Base-by-base conservation (phyloP, 2,329 filamentous ascomycete species). In the Paradendryphiella salina region DNA sequence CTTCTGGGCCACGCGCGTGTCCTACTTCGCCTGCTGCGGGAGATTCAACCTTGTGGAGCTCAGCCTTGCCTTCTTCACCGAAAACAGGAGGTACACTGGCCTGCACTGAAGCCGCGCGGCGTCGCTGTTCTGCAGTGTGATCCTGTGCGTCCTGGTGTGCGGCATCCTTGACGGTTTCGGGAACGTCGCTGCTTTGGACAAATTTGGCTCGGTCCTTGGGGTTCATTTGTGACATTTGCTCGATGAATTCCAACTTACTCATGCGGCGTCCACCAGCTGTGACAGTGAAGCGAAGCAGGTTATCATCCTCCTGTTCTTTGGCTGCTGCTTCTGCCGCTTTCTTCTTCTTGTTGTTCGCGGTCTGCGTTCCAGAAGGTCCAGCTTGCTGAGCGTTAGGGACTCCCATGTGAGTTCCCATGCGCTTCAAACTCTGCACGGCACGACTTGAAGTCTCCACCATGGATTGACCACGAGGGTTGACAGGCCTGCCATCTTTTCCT, bases 221-320 rank as follows among this genome's bases (percentile, higher is more conserved):
- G 67, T 93, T 88, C 52, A 93, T 79, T 57, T 85, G 82, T 57
- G 85, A 83, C 65, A 94, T 85, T 66, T 90, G 85, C 38, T 81
- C 78, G 54, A 94, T 84, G 67, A 94, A 93, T 65, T 91, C 88
- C 4, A 86, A 84, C 73, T 92, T 92, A 55, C 82, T 91, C 83
- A 94, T 87, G 39, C 89, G 83, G 54, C 81, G 79, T 5, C 87
- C 87, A n/a, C 85, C 82, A 28, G 85, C 84, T 36, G 82, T 84
- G 56, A 93, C 88, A 1, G 86, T 91, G 72, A 92, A 93, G 11
- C 89, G 83, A 47, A 93, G 85, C 47, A 84, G 79, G 11, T 82
- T 80, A 59, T 92, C 88, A 50, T 92, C 88, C 2, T 82, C 79
- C 1, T 81, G 80, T n/a, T 80, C 75, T 3, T 76, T 66, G 10